Evolutionary conservation across 148 eudicot genomes (phyloP).

Genomic region (Rhododendron simsii): DNA sequence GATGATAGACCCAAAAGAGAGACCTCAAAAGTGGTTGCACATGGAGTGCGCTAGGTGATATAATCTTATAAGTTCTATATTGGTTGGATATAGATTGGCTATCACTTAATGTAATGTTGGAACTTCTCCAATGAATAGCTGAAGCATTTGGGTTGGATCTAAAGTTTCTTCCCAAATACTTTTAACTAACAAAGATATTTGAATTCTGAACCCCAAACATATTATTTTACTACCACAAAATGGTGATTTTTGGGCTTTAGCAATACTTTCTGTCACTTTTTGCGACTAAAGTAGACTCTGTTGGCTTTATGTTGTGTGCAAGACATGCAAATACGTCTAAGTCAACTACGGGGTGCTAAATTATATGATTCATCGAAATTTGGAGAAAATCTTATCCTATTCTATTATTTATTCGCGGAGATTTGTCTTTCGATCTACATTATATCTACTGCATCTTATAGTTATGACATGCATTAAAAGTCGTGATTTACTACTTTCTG

Average conservation of each 20-base stretch:
- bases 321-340: not conserved
- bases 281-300: not conserved
- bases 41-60: no score
- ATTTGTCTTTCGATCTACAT: no score
- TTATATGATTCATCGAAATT: no score
- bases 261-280: not conserved
- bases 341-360: not conserved
- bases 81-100: not conserved
- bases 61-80: not conserved
- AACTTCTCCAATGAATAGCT: not conserved
- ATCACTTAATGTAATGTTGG: not conserved
- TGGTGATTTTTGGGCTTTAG: not conserved
- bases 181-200: not conserved
- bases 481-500: not conserved
- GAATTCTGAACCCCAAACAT: not conserved
- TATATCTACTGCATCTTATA: no score
- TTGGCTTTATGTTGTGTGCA: not conserved
- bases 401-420: no score
- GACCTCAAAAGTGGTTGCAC: no score
- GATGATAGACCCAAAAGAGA: no score
- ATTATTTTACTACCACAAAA: not conserved
- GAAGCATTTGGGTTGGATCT: not conserved
- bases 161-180: not conserved
- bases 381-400: no score
- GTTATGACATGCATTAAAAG: not conserved